Conservation (phyloP, 208 protist species). For the Trypanosoma theileri region DNA sequence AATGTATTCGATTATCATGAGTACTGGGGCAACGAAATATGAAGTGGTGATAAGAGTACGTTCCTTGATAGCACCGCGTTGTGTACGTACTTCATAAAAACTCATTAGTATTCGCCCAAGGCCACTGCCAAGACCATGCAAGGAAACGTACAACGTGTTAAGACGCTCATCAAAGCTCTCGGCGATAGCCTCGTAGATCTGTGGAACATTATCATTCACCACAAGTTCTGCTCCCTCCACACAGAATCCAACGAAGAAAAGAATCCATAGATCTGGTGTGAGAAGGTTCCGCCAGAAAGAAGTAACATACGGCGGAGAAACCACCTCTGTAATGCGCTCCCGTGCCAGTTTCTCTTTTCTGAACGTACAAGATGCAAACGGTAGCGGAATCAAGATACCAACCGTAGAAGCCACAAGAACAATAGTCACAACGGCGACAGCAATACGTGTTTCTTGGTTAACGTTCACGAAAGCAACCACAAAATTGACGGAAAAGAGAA, state of each 20-base stretch:
- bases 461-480: slow-evolving; percentile 38
- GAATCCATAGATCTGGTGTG: slow-evolving; percentile 49
- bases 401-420: not conserved
- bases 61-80: slow-evolving; percentile 43
- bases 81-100: slow-evolving; percentile 60
- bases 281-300: slow-evolving; percentile 51
- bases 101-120: slow-evolving; percentile 67
- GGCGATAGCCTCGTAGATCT: slow-evolving; percentile 59
- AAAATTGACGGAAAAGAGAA: slow-evolving; percentile 52
- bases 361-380: slow-evolving; percentile 22
- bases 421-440: slow-evolving; percentile 44
- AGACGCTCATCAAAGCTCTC: slow-evolving; percentile 35
- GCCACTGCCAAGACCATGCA: slow-evolving; percentile 67
- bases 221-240: slow-evolving; percentile 58
- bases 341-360: not conserved
- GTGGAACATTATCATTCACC: slow-evolving; percentile 66
- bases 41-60: slow-evolving; percentile 61
- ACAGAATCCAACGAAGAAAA: slow-evolving; percentile 58
- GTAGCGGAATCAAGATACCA: slow-evolving; percentile 30
- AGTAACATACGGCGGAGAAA: slow-evolving; percentile 65
- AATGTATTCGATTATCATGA: slow-evolving; percentile 34
- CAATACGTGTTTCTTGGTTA: slow-evolving; percentile 22
- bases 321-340: not conserved
- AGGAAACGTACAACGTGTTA: slow-evolving; percentile 47
- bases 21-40: slow-evolving; percentile 50